Base-by-base conservation (phyloP, 2,329 filamentous ascomycete genomes). In the Chaetomium olivaceum region DNA sequence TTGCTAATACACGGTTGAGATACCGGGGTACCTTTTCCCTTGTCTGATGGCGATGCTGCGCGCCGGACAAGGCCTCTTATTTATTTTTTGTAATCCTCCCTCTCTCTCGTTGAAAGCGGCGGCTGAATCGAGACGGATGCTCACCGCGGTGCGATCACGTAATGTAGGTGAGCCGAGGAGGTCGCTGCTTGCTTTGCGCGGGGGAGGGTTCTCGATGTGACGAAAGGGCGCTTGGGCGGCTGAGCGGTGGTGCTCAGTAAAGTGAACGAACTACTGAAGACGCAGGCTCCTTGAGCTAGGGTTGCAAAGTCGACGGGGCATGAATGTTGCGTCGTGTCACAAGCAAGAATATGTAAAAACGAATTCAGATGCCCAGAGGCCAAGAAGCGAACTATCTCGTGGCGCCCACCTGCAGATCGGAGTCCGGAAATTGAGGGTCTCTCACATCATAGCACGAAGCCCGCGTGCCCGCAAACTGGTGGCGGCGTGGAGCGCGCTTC, bases 341-440 rank as follows among this genome's bases (percentile, higher is more conserved):
- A 23, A 23, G 56, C 56, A 27, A 57, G 55, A 55, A 55, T 23
- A 54, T 23, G 31, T 36, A 27, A 36, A 52, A 36, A 36, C 21
- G 31, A n/a, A 21, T 39, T 8, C 29, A 23, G 54, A 21, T 31
- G 23, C 29, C 25, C 11, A 11, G 36, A 33, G 29, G 56, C 46
- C 31, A 59, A 64, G 56, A 55, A 54, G 12, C 25, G 36, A 55
- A 55, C 36, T 55, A 59, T 55, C 58, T 61, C 58, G 43, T 51
- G 21, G 62, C 57, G 14, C 23, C 62, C n/a, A 29, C 14, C 29
- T 64, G 58, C 46, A 33, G 63, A 65, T 65, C 58, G 54, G 63
- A 61, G 52, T 29, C 63, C 63, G 58, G 52, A 65, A 50, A 65
- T 43, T 61, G 58, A 58, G 31, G 19, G 29, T 61, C 63, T 61